These are phyloP conservation scores for Rhododendron molle DNA, from an alignment of 148 eudicot species.

Conservation along the genomic window DNA sequence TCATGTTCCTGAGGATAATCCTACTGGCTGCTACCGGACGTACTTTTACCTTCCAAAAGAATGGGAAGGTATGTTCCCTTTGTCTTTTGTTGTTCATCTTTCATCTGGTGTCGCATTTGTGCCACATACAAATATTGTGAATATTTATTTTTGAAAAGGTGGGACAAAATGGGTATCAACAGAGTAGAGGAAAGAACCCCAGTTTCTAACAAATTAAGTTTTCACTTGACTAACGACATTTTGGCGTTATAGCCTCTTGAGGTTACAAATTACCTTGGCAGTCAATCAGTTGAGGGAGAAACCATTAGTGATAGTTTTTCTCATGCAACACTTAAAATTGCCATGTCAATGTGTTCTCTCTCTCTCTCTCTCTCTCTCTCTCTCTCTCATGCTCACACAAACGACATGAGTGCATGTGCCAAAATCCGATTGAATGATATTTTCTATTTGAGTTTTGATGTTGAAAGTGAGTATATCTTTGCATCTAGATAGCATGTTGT, in stretches of 20 bases:
- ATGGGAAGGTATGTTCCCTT: conserved; percentile 70
- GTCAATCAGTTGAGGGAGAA: background rate
- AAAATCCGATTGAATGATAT: background rate
- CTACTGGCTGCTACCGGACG: conserved; percentile 93
- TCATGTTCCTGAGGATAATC: conserved; percentile 83
- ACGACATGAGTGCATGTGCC: background rate
- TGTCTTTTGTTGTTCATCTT: background rate
- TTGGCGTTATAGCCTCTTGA: background rate
- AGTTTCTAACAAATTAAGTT: background rate
- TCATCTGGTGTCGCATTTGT: background rate
- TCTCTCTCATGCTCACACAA: background rate
- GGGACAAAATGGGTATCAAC: background rate
- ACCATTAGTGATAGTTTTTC: background rate
- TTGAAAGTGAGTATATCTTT: background rate
- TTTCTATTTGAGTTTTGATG: background rate
- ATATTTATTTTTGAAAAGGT: background rate
- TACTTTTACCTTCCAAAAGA: conserved; percentile 65
- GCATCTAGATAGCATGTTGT: background rate
- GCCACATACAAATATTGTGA: background rate
- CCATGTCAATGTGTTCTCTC: background rate
- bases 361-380: background rate
- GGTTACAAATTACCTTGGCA: background rate
- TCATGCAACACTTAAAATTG: background rate
- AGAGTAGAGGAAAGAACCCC: background rate
- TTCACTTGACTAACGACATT: background rate